These are phyloP conservation scores for Thuja plicata DNA, from an alignment of 83 land plant species.

Conservation along the genomic window DNA sequence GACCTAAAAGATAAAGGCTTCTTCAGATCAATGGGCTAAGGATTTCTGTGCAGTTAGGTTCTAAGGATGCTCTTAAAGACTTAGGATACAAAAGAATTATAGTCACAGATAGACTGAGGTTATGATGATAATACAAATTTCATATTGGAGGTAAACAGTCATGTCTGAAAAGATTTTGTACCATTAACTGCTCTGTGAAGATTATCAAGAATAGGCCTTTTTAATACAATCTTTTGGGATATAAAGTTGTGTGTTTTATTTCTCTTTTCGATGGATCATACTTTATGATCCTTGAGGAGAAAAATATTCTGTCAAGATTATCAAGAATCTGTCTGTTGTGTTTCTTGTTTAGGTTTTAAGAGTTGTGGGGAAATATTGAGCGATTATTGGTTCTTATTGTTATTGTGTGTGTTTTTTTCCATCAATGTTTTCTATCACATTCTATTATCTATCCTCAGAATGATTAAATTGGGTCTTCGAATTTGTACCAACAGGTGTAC, in stretches of 20 bases:
- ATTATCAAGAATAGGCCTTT: too few relatives aligned
- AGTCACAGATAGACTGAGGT: background rate
- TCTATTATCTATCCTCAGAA: too few relatives aligned
- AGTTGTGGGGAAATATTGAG: background rate
- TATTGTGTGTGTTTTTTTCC: too few relatives aligned
- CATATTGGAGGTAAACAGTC: background rate
- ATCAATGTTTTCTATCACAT: too few relatives aligned
- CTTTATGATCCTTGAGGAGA: too few relatives aligned
- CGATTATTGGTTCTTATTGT: background rate
- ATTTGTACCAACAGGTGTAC: background rate
- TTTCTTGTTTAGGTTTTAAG: background rate
- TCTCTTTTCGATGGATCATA: too few relatives aligned
- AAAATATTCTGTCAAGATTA: background rate
- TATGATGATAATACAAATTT: background rate
- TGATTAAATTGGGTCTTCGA: background rate
- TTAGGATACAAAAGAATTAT: background rate
- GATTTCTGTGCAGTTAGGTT: background rate
- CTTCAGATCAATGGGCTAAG: background rate
- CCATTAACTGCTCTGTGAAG: background rate
- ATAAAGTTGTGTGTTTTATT: too few relatives aligned
- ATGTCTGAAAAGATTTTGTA: background rate
- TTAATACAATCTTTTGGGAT: too few relatives aligned
- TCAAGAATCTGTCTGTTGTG: background rate
- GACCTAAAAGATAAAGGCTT: background rate
- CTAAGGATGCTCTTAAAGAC: background rate